Evolutionary conservation across 768 basidiomycete genomes (phyloP).

Genomic region (Psilocybe subaeruginosa): DNA sequence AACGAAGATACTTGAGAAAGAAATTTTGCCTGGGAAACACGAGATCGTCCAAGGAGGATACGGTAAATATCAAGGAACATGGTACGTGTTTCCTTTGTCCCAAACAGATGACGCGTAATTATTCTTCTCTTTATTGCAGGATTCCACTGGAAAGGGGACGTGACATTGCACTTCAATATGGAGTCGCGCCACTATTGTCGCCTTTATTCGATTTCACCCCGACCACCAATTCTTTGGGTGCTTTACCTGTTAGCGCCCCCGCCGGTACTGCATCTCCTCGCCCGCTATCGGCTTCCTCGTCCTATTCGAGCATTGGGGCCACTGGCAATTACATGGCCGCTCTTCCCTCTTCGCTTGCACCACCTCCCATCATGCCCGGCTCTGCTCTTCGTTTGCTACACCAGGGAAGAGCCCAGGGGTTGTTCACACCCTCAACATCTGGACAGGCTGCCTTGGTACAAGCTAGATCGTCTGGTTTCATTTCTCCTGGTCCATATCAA

Average conservation of each 20-base stretch:
- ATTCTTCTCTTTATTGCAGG: conserved; percentile 46
- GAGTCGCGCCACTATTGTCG: conserved; percentile 83
- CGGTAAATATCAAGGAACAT: conserved; percentile 99
- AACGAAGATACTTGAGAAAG: conserved; percentile 97
- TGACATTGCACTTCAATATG: conserved; percentile 91
- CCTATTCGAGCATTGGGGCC: conserved; percentile 58
- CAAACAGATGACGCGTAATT: conserved; percentile 19
- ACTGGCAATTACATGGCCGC: conserved; percentile 44
- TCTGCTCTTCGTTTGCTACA: conserved; percentile 83
- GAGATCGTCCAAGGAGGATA: conserved; percentile 99
- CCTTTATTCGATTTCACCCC: conserved; percentile 96
- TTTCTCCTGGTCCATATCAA: conserved; percentile 55
- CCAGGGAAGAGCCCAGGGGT: conserved; percentile 84
- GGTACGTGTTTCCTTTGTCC: conserved; percentile 52
- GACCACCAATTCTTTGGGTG: conserved; percentile 66
- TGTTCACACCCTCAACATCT: conserved; percentile 86
- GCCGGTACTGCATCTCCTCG: conserved; percentile 57
- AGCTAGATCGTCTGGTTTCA: conserved; percentile 46
- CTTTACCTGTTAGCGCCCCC: conserved; percentile 60
- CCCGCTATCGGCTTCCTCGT: conserved; percentile 69
- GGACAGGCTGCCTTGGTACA: conserved; percentile 41
- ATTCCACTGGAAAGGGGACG: conserved; percentile 94
- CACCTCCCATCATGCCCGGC: conserved; percentile 87
- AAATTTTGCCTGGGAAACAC: conserved; percentile 92
- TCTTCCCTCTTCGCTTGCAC: conserved; percentile 62